A percentile compares a stretch with the other conserved stretches of the same genome.
Conservation (phyloP, 2,329 filamentous ascomycete genomes). For the Arthroderma sp. region DNA sequence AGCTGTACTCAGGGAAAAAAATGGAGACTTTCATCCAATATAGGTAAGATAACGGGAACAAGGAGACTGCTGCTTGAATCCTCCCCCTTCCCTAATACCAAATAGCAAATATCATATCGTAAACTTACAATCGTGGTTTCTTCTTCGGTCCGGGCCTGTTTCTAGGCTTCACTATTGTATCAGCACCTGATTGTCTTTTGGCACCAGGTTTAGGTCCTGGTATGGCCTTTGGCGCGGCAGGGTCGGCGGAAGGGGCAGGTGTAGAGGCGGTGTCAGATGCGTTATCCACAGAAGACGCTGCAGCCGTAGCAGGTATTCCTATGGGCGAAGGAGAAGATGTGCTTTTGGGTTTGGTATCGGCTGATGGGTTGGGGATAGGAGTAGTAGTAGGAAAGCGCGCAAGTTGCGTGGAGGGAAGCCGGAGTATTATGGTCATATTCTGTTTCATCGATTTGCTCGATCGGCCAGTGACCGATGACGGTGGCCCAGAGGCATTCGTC, state of each 20-base stretch:
- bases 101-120: background rate
- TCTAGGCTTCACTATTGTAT: constrained; percentile 54
- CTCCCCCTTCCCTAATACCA: no score
- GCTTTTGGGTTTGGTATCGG: constrained; percentile 17
- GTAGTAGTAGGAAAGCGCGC: constrained; percentile 20
- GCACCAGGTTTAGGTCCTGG: constrained; percentile 54
- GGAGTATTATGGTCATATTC: constrained; percentile 25
- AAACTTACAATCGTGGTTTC: constrained; percentile 78
- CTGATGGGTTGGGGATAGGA: constrained; percentile 7
- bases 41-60: background rate
- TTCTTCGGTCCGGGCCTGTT: constrained; percentile 94
- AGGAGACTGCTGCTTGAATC: background rate
- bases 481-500: constrained; percentile 15
- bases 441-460: constrained; percentile 20
- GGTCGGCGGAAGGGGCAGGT: constrained; percentile 25
- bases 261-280: constrained; percentile 25
- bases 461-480: constrained; percentile 22
- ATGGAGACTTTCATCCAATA: background rate
- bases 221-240: constrained; percentile 28
- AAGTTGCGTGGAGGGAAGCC: constrained; percentile 25
- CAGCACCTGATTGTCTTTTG: constrained; percentile 45
- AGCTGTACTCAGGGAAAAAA: background rate
- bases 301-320: constrained; percentile 15
- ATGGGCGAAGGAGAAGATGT: constrained; percentile 25
- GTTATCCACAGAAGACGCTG: constrained; percentile 28